These are phyloP conservation scores for Chrysoporthe cubensis DNA, from an alignment of 2,329 filamentous ascomycete genomes.

Conservation along the genomic window DNA sequence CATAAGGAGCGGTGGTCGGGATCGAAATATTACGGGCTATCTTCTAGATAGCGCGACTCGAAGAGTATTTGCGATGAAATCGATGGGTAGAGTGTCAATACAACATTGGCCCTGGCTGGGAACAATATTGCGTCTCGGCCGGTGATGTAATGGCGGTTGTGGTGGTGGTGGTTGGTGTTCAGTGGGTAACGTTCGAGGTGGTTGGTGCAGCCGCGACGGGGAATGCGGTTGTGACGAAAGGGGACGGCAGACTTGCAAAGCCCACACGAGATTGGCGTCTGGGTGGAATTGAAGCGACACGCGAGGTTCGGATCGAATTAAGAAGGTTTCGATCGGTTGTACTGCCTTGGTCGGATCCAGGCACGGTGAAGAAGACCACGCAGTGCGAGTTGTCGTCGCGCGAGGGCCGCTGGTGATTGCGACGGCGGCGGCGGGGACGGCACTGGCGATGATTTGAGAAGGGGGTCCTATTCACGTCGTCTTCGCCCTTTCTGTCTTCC, in stretches of 20 bases:
- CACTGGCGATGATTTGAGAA: background rate
- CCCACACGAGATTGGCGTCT: background rate
- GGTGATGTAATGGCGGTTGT: slow-evolving; percentile 1
- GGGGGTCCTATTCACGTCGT: background rate
- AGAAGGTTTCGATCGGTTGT: background rate
- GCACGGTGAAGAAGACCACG: background rate
- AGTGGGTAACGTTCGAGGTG: slow-evolving; percentile 12
- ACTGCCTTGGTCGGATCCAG: slow-evolving; percentile 2
- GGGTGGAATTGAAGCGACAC: background rate
- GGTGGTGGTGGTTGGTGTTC: slow-evolving; percentile 12
- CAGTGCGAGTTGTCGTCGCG: slow-evolving; percentile 1
- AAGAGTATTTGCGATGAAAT: background rate
- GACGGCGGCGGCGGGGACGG: background rate
- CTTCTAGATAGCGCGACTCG: slow-evolving; percentile 19
- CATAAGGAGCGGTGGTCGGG: slow-evolving; percentile 55
- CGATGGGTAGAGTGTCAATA: slow-evolving; percentile 13
- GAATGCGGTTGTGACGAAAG: slow-evolving; percentile 4
- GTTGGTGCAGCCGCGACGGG: slow-evolving; percentile 16
- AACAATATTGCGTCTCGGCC: background rate
- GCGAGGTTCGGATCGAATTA: background rate
- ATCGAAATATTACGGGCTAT: slow-evolving; percentile 12
- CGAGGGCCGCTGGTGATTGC: background rate
- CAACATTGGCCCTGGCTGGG: slow-evolving; percentile 20
- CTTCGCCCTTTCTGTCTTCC: background rate
- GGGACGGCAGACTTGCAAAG: background rate